phyloP scores from a whole-genome alignment of 2,329 filamentous ascomycete species.

The Aureobasidium sp. region DNA sequence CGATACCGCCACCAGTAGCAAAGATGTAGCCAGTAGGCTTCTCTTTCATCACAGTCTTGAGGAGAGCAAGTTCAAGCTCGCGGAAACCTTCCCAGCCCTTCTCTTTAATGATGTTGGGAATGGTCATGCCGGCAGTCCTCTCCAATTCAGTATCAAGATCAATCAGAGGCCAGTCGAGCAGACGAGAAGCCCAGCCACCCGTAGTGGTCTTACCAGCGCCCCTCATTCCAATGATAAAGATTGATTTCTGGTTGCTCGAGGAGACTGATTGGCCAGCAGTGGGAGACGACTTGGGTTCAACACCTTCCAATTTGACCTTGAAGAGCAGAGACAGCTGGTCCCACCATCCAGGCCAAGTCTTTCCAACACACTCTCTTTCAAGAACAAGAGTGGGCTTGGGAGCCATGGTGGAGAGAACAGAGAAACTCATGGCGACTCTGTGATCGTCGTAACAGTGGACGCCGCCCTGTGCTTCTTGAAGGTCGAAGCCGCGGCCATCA shows the following conservation, averaged over 20 bases:
- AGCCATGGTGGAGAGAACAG: conserved; percentile 68
- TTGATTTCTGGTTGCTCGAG: conserved; percentile 47
- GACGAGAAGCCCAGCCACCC: conserved; percentile 72
- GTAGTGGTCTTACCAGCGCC: conserved; percentile 95
- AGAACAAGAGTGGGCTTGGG: conserved; percentile 68
- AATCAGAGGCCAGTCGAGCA: conserved; percentile 66
- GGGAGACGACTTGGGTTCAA: conserved; percentile 45
- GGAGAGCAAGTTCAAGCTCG: conserved; percentile 63
- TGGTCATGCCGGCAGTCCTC: conserved; percentile 59
- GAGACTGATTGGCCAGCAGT: conserved; percentile 28
- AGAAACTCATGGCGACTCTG: conserved; percentile 97
- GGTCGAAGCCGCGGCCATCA: conserved; percentile 46
- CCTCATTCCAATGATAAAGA: conserved; percentile 95
- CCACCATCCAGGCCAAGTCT: conserved; percentile 99
- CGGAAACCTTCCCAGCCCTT: conserved; percentile 86
- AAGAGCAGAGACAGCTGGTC: conserved; percentile 76
- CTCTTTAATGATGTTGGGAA: conserved; percentile 74
- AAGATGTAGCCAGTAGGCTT: conserved; percentile 71
- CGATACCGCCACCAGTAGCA: conserved; percentile 87
- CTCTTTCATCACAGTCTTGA: conserved; percentile 65
- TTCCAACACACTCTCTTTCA: conserved; percentile 87
- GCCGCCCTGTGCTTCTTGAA: conserved; percentile 47
- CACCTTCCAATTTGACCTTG: conserved; percentile 65
- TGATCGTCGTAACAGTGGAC: conserved; percentile 97
- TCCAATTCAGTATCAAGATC: conserved; percentile 89